These are phyloP conservation scores for Sporisorium graminicola DNA, from an alignment of 1,284 basidiomycete genomes.

Conservation along the genomic window DNA sequence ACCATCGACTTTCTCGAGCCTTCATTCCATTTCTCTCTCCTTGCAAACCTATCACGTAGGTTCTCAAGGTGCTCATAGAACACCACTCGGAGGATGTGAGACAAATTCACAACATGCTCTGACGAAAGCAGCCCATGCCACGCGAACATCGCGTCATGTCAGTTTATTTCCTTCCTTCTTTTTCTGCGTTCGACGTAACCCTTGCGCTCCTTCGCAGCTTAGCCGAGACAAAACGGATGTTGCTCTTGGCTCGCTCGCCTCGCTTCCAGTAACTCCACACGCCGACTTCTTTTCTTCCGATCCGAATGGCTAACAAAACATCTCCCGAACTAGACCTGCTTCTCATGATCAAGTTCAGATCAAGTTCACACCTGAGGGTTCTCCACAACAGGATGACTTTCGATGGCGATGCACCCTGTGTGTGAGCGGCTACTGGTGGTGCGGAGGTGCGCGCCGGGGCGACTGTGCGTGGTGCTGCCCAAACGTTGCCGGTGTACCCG, in stretches of 20 bases:
- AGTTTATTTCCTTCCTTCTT: constrained; percentile 6
- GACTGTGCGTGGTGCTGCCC: constrained; percentile 11
- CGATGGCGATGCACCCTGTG: neutral
- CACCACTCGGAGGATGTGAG: neutral
- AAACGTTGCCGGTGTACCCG: constrained; percentile 1
- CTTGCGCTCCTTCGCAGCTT: constrained; percentile 2
- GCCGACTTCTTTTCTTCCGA: neutral
- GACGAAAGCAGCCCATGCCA: neutral
- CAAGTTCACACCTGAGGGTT: too few relatives aligned
- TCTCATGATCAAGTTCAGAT: too few relatives aligned
- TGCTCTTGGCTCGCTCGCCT: neutral
- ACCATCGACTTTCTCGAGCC: neutral
- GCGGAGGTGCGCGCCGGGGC: constrained; percentile 19
- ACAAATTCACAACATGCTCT: neutral
- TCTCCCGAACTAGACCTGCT: too few relatives aligned
- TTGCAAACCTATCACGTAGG: neutral
- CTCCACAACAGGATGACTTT: neutral
- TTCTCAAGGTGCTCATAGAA: neutral
- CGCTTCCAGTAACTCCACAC: neutral
- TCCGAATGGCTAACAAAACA: neutral
- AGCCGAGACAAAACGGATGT: constrained; percentile 2
- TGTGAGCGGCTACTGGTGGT: neutral
- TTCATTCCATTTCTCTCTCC: neutral
- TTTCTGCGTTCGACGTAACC: neutral
- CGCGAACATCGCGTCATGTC: constrained; percentile 27